These are phyloP conservation scores for Sporothrix variecibatus DNA, from an alignment of 2,329 filamentous ascomycete genomes.

Conservation along the genomic window DNA sequence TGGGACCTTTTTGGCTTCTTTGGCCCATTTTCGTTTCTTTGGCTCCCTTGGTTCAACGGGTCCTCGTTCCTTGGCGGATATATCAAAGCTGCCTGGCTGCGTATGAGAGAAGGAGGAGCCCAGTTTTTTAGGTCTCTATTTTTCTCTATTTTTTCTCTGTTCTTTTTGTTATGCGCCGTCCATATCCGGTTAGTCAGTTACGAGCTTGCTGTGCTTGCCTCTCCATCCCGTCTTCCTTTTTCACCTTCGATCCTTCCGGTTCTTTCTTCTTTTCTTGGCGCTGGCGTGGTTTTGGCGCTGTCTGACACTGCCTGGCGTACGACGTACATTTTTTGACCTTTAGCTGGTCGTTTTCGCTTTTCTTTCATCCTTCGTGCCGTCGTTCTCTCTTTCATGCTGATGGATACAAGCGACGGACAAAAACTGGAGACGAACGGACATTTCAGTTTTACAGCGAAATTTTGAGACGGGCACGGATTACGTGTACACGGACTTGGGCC, in stretches of 20 bases:
- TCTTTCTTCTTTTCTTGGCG: constrained; percentile 1
- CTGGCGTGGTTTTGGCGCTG: background rate
- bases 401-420: background rate
- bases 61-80: background rate
- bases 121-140: background rate
- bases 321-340: too few species aligned
- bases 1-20: background rate
- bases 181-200: background rate
- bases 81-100: background rate
- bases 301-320: background rate
- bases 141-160: background rate
- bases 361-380: background rate
- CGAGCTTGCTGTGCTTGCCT: background rate
- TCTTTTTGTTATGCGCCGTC: background rate
- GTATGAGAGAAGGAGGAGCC: background rate
- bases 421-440: background rate
- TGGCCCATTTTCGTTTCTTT: background rate
- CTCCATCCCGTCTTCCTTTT: background rate
- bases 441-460: background rate
- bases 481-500: background rate
- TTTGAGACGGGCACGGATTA: background rate
- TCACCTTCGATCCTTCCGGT: background rate
- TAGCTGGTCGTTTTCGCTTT: background rate
- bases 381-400: constrained; percentile 1
- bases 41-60: background rate